These are phyloP conservation scores for Seiridium cupressi DNA, from an alignment of 2,329 filamentous ascomycete species.

Conservation along the genomic window DNA sequence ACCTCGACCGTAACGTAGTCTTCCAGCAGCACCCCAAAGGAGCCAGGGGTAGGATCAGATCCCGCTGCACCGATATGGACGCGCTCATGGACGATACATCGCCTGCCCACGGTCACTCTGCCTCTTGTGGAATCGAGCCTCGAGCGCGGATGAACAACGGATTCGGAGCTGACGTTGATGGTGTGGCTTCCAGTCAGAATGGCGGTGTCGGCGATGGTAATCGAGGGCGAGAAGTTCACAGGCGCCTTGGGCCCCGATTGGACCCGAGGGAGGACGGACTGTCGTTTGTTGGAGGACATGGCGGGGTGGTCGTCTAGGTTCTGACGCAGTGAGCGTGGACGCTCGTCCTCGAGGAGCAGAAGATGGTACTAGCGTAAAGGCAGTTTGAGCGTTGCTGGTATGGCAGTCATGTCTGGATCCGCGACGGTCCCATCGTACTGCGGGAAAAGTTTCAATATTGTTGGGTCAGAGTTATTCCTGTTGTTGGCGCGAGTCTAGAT, in stretches of 20 bases:
- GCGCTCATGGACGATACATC: conserved; percentile 78
- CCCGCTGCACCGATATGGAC: conserved; percentile 49
- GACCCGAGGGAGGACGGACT: conserved; percentile 54
- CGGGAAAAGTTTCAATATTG: background rate
- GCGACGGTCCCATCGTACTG: too few species aligned
- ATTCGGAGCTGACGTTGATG: conserved; percentile 75
- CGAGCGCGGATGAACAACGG: conserved; percentile 82
- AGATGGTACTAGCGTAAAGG: too few species aligned
- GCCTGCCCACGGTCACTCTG: conserved; percentile 76
- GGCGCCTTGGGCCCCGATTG: conserved; percentile 59
- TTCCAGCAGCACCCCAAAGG: conserved; percentile 52
- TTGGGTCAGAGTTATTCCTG: background rate
- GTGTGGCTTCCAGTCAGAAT: conserved; percentile 69
- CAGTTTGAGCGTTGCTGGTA: too few species aligned
- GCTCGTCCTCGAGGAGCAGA: too few species aligned
- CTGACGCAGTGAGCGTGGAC: too few species aligned
- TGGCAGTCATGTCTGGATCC: too few species aligned
- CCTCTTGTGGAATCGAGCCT: conserved; percentile 76
- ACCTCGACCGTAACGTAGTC: conserved; percentile 64
- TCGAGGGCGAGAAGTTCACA: conserved; percentile 57
- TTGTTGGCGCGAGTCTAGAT: background rate
- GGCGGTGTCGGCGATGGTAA: conserved; percentile 62
- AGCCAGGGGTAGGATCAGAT: conserved; percentile 28
- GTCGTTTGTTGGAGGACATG: conserved; percentile 50
- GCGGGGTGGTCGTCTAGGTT: background rate